These are phyloP conservation scores for Austroboletus olivaceoglutinosus DNA, from an alignment of 1,284 basidiomycete genomes.

Conservation along the genomic window DNA sequence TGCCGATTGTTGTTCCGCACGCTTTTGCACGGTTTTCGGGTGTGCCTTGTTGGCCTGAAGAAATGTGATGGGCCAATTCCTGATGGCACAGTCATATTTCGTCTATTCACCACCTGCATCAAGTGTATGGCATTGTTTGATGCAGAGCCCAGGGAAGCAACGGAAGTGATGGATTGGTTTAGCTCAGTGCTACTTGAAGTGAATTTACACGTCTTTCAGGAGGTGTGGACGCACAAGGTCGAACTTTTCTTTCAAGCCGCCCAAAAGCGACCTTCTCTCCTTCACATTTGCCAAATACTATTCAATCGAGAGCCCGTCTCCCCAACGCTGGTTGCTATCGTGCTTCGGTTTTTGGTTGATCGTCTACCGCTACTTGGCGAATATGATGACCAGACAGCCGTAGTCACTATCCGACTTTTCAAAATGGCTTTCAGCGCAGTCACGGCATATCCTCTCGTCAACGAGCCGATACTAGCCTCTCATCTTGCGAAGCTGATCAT, in stretches of 20 bases:
- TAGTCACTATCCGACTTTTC: conserved; percentile 87
- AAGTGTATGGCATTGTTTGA: conserved; percentile 88
- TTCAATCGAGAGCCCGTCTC: conserved; percentile 84
- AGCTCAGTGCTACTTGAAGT: conserved; percentile 77
- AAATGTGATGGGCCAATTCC: conserved; percentile 77
- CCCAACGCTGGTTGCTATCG: conserved; percentile 89
- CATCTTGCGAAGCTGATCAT: conserved; percentile 95
- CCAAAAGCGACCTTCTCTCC: conserved; percentile 75
- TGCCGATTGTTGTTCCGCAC: conserved; percentile 87
- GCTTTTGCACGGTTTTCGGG: conserved; percentile 87
- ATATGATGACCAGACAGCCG: conserved; percentile 77
- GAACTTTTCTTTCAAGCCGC: conserved; percentile 83
- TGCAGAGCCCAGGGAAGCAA: conserved; percentile 78
- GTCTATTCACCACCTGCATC: conserved; percentile 85
- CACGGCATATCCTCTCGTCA: conserved; percentile 71
- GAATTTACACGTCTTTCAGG: conserved; percentile 89
- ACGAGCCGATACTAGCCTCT: conserved; percentile 90
- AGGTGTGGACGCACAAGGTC: conserved; percentile 92
- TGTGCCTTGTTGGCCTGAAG: conserved; percentile 76
- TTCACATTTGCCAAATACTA: conserved; percentile 87
- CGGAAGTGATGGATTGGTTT: conserved; percentile 87
- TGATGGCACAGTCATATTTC: conserved; percentile 85
- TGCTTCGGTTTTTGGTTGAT: conserved; percentile 85
- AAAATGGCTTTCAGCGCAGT: conserved; percentile 97
- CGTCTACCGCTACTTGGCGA: conserved; percentile 85